A percentile compares a stretch with the other conserved stretches of the same genome.
Conservation (phyloP, 805 yeast genomes). For the Blastobotrys americana region DNA sequence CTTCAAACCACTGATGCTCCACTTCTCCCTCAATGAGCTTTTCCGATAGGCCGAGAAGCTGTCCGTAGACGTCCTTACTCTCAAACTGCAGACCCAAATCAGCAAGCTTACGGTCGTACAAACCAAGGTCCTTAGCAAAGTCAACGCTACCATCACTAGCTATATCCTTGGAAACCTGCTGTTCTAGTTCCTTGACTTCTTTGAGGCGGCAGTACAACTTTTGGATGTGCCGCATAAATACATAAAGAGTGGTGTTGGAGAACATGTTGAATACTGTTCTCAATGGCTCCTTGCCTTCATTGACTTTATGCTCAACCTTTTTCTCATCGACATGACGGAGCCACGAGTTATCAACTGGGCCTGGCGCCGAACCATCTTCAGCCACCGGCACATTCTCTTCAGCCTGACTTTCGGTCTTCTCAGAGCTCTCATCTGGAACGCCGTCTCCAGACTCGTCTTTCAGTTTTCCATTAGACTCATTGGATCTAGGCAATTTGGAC, state of each 20-base stretch:
- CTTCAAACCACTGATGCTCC: constrained; percentile 94
- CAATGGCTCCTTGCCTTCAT: constrained; percentile 17
- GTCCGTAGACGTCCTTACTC: constrained; percentile 47
- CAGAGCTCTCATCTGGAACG: constrained; percentile 7
- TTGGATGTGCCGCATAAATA: constrained; percentile 79
- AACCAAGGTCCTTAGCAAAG: constrained; percentile 81
- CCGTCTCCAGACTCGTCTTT: constrained; percentile 5
- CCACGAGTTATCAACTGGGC: constrained; percentile 24
- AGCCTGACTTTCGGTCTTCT: constrained; percentile 7
- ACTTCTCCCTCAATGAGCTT: constrained; percentile 79
- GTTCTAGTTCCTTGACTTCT: constrained; percentile 68
- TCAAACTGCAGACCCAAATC: constrained; percentile 69
- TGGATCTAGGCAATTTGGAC: constrained; percentile 20
- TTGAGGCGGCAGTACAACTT: constrained; percentile 71
- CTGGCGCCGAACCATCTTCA: constrained; percentile 13
- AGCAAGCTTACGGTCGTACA: constrained; percentile 70
- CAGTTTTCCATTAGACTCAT: constrained; percentile 1
- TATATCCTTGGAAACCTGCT: constrained; percentile 65
- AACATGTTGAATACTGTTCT: constrained; percentile 63
- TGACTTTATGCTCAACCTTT: constrained; percentile 6
- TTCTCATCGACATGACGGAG: constrained; percentile 23
- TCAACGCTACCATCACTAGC: constrained; percentile 37
- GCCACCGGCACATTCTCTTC: constrained; percentile 11
- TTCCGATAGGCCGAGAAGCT: constrained; percentile 67
- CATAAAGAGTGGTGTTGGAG: constrained; percentile 81